A percentile compares a stretch with the other conserved stretches of the same genome.
phyloP scores from a whole-genome alignment of 345 rosid species.

The Eucalyptus dawsonii region DNA sequence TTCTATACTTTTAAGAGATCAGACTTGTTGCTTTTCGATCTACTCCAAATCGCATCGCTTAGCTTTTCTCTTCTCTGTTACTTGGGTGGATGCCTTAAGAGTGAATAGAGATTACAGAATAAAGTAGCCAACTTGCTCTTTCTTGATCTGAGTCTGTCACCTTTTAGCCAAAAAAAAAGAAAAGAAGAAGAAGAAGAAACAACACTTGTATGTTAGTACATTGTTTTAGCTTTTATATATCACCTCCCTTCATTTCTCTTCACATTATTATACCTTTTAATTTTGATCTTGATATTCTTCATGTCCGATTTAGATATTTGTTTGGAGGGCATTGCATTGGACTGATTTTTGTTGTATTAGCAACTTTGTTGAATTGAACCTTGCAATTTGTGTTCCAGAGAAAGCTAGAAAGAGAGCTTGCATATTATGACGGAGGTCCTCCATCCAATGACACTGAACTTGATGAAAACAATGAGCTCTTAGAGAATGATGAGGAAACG shows the following conservation, averaged over 20 bases:
- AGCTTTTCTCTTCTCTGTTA: not conserved
- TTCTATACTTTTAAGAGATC: not conserved
- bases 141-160: not conserved
- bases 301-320: not conserved
- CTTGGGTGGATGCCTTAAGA: not conserved
- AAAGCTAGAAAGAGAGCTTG: constrained; percentile 55
- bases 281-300: not conserved
- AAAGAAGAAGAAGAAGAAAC: not conserved
- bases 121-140: not conserved
- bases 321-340: not conserved
- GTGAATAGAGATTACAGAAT: not conserved
- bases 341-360: not conserved
- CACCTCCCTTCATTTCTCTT: not conserved
- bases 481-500: constrained; percentile 22
- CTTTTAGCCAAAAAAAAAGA: not conserved
- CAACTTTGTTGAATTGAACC: not conserved
- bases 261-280: not conserved
- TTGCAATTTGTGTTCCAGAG: constrained; percentile 25
- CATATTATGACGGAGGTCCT: constrained; percentile 25
- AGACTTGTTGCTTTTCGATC: not conserved
- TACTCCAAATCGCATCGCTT: not conserved
- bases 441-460: constrained; percentile 10
- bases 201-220: not conserved
- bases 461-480: constrained; percentile 18
- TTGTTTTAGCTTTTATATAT: not conserved